These are phyloP conservation scores for Candida suzukii DNA, from an alignment of 805 yeast genomes.

Conservation along the genomic window DNA sequence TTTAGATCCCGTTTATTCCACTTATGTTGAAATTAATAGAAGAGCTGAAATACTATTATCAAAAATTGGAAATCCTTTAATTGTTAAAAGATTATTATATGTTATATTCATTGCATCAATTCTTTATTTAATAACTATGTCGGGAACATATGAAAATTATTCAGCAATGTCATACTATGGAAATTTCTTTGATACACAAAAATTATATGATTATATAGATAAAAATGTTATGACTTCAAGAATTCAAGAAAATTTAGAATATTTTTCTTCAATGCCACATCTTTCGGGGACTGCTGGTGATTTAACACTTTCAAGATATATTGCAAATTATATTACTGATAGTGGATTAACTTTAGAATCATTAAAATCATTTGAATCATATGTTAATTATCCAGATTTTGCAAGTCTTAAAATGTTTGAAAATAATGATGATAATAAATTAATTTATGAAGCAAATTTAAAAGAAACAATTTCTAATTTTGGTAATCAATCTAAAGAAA, in stretches of 20 bases:
- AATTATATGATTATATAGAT: constrained; percentile 41
- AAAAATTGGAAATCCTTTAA: constrained; percentile 78
- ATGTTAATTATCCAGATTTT: constrained; percentile 57
- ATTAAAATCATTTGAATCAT: constrained; percentile 44
- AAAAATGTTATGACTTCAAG: constrained; percentile 46
- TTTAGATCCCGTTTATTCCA: constrained; percentile 46
- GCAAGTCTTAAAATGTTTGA: constrained; percentile 20
- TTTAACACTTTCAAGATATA: constrained; percentile 58
- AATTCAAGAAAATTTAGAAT: constrained; percentile 62
- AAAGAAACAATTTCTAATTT: constrained; percentile 13
- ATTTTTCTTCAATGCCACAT: constrained; percentile 77
- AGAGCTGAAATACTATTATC: constrained; percentile 52
- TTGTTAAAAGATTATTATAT: constrained; percentile 70
- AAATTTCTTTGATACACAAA: constrained; percentile 54
- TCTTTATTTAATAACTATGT: constrained; percentile 49
- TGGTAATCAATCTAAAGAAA: constrained; percentile 13
- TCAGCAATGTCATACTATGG: constrained; percentile 35
- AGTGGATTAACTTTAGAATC: constrained; percentile 50
- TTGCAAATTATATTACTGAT: constrained; percentile 49
- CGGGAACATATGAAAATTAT: constrained; percentile 44
- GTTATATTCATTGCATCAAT: constrained; percentile 56
- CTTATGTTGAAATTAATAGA: constrained; percentile 31
- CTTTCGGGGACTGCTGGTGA: constrained; percentile 87
- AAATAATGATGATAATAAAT: constrained; percentile 8
- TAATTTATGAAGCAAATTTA: constrained; percentile 14